Percentiles rank a stretch among this genome's conserved stretches.
Conservation (phyloP, 371 early-diverging fungal species). For the Saksenaea vasiformis region DNA sequence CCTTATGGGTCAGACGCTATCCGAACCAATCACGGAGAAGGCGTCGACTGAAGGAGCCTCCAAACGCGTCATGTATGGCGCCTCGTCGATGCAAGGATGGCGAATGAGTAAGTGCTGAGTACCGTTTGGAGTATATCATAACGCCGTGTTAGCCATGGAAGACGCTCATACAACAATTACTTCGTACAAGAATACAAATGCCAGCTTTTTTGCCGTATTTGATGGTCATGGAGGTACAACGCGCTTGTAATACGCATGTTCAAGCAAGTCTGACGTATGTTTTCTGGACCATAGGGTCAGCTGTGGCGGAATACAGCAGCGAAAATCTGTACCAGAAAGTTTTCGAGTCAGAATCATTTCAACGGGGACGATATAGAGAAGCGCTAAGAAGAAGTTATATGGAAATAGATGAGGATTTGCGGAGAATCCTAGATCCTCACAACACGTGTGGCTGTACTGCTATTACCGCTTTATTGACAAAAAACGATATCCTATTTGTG, state of each 20-base stretch:
- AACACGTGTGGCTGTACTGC: conserved; percentile 97
- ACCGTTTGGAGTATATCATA: neutral
- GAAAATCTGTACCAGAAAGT: conserved; percentile 72
- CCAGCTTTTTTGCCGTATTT: conserved; percentile 92
- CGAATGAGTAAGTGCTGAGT: conserved; percentile 74
- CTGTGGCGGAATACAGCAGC: conserved; percentile 87
- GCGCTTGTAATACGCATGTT: neutral
- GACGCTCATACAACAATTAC: conserved; percentile 93
- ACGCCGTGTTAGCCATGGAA: conserved; percentile 80
- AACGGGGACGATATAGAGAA: conserved; percentile 58
- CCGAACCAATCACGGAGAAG: conserved; percentile 92
- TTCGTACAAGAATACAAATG: conserved; percentile 56
- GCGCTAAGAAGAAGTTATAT: conserved; percentile 84
- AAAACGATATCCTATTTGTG: conserved; percentile 49
- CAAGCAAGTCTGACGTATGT: neutral
- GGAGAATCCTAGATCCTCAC: conserved; percentile 74
- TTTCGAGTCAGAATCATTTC: conserved; percentile 62
- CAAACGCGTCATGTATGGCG: conserved; percentile 78
- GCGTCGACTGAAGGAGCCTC: conserved; percentile 73
- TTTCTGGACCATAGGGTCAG: conserved; percentile 46
- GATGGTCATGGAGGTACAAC: conserved; percentile 94
- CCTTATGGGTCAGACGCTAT: conserved; percentile 98
- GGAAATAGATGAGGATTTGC: conserved; percentile 78
- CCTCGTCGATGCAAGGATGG: conserved; percentile 98
- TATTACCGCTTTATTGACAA: conserved; percentile 81